Conservation (phyloP, 176 grass and related monocot genomes). For the Bromus sterilis region DNA sequence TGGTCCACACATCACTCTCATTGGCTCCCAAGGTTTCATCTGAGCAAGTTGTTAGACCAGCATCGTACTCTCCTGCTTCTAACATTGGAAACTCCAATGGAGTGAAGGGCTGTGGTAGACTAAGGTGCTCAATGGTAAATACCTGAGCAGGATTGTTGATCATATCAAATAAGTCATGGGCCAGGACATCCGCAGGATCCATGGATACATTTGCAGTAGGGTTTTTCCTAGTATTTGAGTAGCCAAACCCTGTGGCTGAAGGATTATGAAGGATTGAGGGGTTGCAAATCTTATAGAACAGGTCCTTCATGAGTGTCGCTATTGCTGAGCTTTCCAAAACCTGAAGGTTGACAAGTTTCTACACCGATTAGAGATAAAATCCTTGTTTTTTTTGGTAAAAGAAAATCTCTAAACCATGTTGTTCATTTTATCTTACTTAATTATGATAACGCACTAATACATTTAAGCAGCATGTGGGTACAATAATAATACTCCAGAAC, state of each 20-base stretch:
- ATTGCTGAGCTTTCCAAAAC: slow-evolving; percentile 41
- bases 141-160: slow-evolving; percentile 23
- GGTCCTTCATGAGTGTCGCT: slow-evolving; percentile 50
- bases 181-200: not conserved
- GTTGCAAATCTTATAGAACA: slow-evolving; percentile 40
- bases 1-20: slow-evolving; percentile 6
- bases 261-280: slow-evolving; percentile 1
- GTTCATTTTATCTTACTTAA: not conserved
- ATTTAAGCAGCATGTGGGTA: not conserved
- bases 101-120: slow-evolving; percentile 17
- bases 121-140: slow-evolving; percentile 16
- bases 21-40: slow-evolving; percentile 9
- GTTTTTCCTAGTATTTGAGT: slow-evolving; percentile 20
- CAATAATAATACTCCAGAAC: not conserved
- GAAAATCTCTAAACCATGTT: not conserved
- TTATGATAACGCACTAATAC: not conserved
- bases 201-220: not conserved
- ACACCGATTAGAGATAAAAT: slow-evolving; percentile 2
- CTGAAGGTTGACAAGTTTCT: slow-evolving; percentile 28
- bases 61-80: slow-evolving; percentile 15
- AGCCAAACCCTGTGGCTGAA: slow-evolving; percentile 22
- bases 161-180: slow-evolving; percentile 20
- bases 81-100: slow-evolving; percentile 5
- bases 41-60: not conserved
- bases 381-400: not conserved